Evolutionary conservation across 208 protist genomes (phyloP).

Genomic region (Leishmania major): DNA sequence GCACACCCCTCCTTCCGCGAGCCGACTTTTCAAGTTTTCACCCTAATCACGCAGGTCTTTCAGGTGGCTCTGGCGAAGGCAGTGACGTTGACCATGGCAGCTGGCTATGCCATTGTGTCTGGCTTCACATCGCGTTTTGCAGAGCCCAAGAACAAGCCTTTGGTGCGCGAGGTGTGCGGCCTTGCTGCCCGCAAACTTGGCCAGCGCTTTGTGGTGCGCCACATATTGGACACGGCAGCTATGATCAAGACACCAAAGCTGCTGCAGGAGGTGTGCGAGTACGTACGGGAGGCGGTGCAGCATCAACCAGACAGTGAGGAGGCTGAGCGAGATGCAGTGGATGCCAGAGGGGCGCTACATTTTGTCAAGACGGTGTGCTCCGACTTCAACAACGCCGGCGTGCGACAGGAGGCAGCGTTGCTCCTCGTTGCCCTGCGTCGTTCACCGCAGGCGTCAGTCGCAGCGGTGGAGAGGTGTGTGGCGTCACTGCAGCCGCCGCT

Average conservation of each 20-base stretch:
- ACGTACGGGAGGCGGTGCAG: constrained; percentile 40
- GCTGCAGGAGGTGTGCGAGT: constrained; percentile 78
- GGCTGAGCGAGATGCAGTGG: constrained; percentile 27
- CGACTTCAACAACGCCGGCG: constrained; percentile 46
- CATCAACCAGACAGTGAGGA: constrained; percentile 30
- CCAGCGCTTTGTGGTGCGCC: constrained; percentile 67
- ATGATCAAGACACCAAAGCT: constrained; percentile 71
- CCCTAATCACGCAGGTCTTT: constrained; percentile 43
- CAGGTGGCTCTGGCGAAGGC: constrained; percentile 45
- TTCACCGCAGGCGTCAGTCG: constrained; percentile 7
- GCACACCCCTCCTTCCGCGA: constrained; percentile 71
- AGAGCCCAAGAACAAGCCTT: constrained; percentile 69
- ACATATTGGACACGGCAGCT: constrained; percentile 56
- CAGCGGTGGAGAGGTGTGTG: constrained; percentile 23
- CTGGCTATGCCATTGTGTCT: constrained; percentile 69
- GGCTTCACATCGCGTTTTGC: constrained; percentile 64
- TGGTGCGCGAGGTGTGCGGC: constrained; percentile 52
- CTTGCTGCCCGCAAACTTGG: constrained; percentile 46
- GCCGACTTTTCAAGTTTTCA: constrained; percentile 81
- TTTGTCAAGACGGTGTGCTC: constrained; percentile 70
- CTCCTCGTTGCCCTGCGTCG: constrained; percentile 51
- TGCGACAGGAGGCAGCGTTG: constrained; percentile 45
- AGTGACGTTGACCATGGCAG: constrained; percentile 44
- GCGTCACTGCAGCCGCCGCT: constrained; percentile 32
- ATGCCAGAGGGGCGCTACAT: constrained; percentile 55